A percentile compares a stretch with the other conserved stretches of the same genome.
Evolutionary conservation across 1,139 yeast species (phyloP).

Genomic region (Scheffersomyces parashehatae): DNA sequence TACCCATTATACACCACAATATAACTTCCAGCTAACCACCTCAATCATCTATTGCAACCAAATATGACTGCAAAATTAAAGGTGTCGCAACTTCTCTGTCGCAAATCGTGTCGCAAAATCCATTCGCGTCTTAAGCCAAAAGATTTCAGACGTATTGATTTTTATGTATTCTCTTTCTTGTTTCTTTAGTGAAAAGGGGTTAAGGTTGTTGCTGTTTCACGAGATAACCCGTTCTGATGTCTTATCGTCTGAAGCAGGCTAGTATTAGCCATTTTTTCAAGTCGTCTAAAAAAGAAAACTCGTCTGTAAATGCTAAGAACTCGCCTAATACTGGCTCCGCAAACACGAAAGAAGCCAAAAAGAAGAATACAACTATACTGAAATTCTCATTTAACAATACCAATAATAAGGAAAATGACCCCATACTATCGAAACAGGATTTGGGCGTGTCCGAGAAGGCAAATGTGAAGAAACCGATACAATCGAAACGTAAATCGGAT

Average conservation of each 20-base stretch:
- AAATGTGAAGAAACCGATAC: too few species aligned
- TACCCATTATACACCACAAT: too few species aligned
- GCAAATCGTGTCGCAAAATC: neutral
- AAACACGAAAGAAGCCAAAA: slow-evolving; percentile 4
- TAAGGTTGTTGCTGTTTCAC: too few species aligned
- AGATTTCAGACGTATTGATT: neutral
- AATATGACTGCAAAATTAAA: neutral
- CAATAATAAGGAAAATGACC: neutral
- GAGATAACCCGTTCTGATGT: neutral
- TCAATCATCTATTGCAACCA: neutral
- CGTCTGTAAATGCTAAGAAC: too few species aligned
- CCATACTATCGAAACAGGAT: too few species aligned
- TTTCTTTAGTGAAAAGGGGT: too few species aligned
- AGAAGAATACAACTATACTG: neutral
- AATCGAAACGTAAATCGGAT: neutral
- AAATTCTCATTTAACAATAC: neutral
- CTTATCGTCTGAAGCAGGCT: slow-evolving; percentile 17
- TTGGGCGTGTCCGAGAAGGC: too few species aligned
- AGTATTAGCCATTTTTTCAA: slow-evolving; percentile 31
- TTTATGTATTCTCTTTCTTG: too few species aligned
- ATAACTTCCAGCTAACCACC: too few species aligned
- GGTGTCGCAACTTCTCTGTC: neutral
- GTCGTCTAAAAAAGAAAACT: neutral
- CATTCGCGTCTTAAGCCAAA: neutral
- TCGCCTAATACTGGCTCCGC: too few species aligned